Conservation (phyloP, 2,329 filamentous ascomycete species). For the Colletotrichum sp. region DNA sequence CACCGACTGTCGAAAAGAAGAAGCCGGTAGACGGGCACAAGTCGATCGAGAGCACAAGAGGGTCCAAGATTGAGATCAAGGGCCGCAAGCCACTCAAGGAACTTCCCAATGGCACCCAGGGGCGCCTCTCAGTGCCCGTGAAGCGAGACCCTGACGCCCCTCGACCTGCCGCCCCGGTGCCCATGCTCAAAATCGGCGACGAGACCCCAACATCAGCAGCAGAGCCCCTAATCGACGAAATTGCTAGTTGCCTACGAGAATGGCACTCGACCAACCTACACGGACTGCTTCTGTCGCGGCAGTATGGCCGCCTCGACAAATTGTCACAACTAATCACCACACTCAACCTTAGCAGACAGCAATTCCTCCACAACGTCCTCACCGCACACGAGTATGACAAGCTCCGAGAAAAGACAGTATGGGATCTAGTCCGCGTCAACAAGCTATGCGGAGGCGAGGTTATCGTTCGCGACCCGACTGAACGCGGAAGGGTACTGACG, state of each 20-base stretch:
- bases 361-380: slow-evolving; percentile 92
- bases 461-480: slow-evolving; percentile 87
- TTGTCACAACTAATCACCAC: slow-evolving; percentile 81
- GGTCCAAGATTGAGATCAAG: slow-evolving; percentile 17
- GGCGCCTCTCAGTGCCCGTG: slow-evolving; percentile 51
- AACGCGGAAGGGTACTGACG: slow-evolving; percentile 85
- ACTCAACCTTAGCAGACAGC: slow-evolving; percentile 85
- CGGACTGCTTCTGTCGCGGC: slow-evolving; percentile 81
- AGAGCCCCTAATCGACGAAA: slow-evolving; percentile 95
- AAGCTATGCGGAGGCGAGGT: slow-evolving; percentile 93
- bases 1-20: slow-evolving; percentile 39
- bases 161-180: slow-evolving; percentile 89
- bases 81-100: slow-evolving; percentile 31
- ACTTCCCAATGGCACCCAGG: slow-evolving; percentile 43
- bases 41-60: slow-evolving; percentile 23
- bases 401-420: slow-evolving; percentile 88
- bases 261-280: slow-evolving; percentile 99
- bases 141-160: slow-evolving; percentile 70
- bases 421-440: slow-evolving; percentile 93
- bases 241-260: slow-evolving; percentile 93
- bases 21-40: slow-evolving; percentile 35
- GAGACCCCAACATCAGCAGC: slow-evolving; percentile 89
- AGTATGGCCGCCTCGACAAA: slow-evolving; percentile 82
- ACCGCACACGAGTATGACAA: slow-evolving; percentile 83
- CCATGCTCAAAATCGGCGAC: slow-evolving; percentile 97